A percentile compares a stretch with the other conserved stretches of the same genome.
Evolutionary conservation across 1,284 basidiomycete species (phyloP).

Genomic region (Ustilago sp.): DNA sequence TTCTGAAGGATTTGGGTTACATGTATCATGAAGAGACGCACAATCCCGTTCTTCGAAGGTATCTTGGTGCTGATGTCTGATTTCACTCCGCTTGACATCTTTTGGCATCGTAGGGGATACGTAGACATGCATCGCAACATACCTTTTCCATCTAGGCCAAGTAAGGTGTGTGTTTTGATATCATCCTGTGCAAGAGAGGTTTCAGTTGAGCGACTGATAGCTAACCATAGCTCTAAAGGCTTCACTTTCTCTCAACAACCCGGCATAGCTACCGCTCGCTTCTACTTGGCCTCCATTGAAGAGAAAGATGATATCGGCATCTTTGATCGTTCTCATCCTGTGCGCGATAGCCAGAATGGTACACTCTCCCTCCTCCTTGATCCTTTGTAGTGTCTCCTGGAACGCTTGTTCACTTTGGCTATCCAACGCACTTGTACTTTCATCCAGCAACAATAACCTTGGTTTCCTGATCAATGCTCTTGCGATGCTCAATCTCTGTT

Average conservation of each 20-base stretch:
- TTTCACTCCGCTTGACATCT: no score
- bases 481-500: constrained; percentile 62
- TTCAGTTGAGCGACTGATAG: constrained; percentile 50
- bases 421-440: constrained; percentile 66
- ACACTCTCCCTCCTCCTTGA: constrained; percentile 53
- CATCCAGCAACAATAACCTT: constrained; percentile 59
- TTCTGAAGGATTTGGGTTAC: constrained; percentile 84
- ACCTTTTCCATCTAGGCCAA: not conserved
- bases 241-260: constrained; percentile 38
- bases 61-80: constrained; percentile 70
- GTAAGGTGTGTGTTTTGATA: not conserved
- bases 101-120: no score
- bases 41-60: constrained; percentile 86
- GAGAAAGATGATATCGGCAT: constrained; percentile 63
- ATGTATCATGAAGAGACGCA: constrained; percentile 90
- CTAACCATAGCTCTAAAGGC: constrained; percentile 59
- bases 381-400: constrained; percentile 49
- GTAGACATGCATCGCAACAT: not conserved
- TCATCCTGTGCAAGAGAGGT: not conserved
- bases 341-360: constrained; percentile 65
- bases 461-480: constrained; percentile 64
- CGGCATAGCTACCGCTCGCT: constrained; percentile 53
- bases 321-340: constrained; percentile 60
- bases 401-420: constrained; percentile 62
- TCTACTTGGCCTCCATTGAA: constrained; percentile 55